These are phyloP conservation scores for Berberis vulgaris DNA, from an alignment of 164 flowering plant genomes.

Conservation along the genomic window DNA sequence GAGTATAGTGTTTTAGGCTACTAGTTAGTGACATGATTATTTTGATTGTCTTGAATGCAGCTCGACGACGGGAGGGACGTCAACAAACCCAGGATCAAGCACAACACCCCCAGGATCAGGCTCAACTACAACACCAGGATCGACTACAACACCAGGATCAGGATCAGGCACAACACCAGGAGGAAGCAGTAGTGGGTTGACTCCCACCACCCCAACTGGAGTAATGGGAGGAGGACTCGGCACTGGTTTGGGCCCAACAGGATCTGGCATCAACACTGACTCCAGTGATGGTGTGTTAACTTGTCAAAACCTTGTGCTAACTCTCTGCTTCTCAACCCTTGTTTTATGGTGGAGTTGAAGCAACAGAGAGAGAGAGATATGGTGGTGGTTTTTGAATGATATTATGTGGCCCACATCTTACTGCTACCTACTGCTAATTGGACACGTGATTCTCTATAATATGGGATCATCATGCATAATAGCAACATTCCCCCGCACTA, in stretches of 20 bases:
- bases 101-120: background rate
- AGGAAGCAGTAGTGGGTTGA: background rate
- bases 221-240: slow-evolving; percentile 6
- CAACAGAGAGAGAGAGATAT: background rate
- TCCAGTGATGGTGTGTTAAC: slow-evolving; percentile 3
- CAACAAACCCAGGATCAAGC: background rate
- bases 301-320: slow-evolving; percentile 5
- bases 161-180: background rate
- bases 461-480: slow-evolving; percentile 14
- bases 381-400: slow-evolving; percentile 8
- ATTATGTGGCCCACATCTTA: slow-evolving; percentile 27
- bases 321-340: slow-evolving; percentile 13
- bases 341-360: slow-evolving; percentile 15
- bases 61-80: too few species aligned
- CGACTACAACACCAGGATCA: background rate
- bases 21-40: too few species aligned
- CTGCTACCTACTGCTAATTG: slow-evolving; percentile 13
- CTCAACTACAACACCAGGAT: background rate
- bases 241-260: slow-evolving; percentile 12
- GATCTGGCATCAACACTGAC: slow-evolving; percentile 24
- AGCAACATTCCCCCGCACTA: slow-evolving; percentile 20
- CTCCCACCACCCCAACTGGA: slow-evolving; percentile 2
- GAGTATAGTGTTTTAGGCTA: too few species aligned
- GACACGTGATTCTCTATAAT: slow-evolving; percentile 5
- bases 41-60: too few species aligned